These are phyloP conservation scores for Phytophthora agathidicida DNA, from an alignment of 352 stramenopile genomes.

Conservation along the genomic window DNA sequence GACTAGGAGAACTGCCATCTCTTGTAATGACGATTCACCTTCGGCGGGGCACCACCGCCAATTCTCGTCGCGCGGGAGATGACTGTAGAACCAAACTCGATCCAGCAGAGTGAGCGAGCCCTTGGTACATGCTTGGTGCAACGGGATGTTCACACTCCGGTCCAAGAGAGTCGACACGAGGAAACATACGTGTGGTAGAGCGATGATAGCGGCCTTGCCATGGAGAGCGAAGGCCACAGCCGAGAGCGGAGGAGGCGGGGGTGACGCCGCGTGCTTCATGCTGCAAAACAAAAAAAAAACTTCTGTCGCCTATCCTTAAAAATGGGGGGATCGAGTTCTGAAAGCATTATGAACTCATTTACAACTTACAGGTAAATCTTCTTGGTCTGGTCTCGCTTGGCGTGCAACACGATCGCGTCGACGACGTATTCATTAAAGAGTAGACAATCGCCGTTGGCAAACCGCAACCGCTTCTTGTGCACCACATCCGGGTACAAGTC, in stretches of 20 bases:
- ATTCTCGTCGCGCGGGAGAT: neutral
- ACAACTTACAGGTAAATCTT: constrained; percentile 63
- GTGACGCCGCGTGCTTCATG: neutral
- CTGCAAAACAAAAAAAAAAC: too few species aligned
- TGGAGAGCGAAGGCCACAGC: neutral
- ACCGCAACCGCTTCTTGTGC: constrained; percentile 74
- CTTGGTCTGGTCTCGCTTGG: constrained; percentile 60
- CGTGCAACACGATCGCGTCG: constrained; percentile 63
- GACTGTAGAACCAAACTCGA: constrained; percentile 5
- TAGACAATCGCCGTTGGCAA: constrained; percentile 65
- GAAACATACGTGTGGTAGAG: neutral
- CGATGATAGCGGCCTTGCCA: neutral
- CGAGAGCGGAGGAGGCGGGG: neutral
- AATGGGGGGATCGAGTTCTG: too few species aligned
- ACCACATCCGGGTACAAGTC: constrained; percentile 72
- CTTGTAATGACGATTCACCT: constrained; percentile 3
- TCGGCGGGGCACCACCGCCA: constrained; percentile 1
- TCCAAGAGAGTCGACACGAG: constrained; percentile 11
- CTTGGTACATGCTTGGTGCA: neutral
- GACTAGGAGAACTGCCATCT: constrained; percentile 12
- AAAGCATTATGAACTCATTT: neutral
- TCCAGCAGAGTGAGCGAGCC: neutral
- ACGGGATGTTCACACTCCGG: neutral
- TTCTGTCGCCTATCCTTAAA: too few species aligned
- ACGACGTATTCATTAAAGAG: constrained; percentile 75